Base-by-base conservation (phyloP, 352 stramenopile species). In the Phytophthora pluvialis region DNA sequence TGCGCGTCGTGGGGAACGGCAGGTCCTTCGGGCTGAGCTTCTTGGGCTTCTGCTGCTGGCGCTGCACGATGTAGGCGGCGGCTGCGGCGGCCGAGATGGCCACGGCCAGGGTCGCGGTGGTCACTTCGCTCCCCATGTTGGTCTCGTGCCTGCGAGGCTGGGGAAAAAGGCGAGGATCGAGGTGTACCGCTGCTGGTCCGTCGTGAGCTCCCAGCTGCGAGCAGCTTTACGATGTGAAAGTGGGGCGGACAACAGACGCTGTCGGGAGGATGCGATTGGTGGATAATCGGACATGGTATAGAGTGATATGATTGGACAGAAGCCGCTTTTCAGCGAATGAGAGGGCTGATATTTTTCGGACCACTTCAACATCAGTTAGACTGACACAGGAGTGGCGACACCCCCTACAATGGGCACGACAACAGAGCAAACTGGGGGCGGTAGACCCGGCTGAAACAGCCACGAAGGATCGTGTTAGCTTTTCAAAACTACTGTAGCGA, bases 1-100 rank as follows among this genome's bases (percentile, higher is more conserved):
- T 95, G 67, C 84, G 84, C 54, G 54, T 77, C 49, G 52, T 78
- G 33, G 84, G 83, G 70, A 91, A 95, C 25, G 86, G 83, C 26
- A 79, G 52, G 13, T 49, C 31, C 59, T 83, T 67, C 55, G 83
- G 63, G 25, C 1, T n/a, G 15, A 3, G 2, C 12, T 51, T 55
- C 25, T 61, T 73, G 26, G 12, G n/a, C 51, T 75, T 66, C 49
- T 70, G 47, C 56, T 83, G 67, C 67, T 90, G 81, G 63, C 82
- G 82, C 68, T 82, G 70, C 39, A 89, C 61, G 56, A 93, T 80
- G 64, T 75, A 75, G 50, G 73, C 68, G 56, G 88, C 87, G 47
- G 85, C 82, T 16, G 79, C 81, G 13, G 86, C 71, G 39, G 85
- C 83, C n/a, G 79, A 74, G 45, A 81, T 56, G 36, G 73, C 70